These are phyloP conservation scores for Zychaea mexicana DNA, from an alignment of 371 early-diverging fungal genomes.

Conservation along the genomic window DNA sequence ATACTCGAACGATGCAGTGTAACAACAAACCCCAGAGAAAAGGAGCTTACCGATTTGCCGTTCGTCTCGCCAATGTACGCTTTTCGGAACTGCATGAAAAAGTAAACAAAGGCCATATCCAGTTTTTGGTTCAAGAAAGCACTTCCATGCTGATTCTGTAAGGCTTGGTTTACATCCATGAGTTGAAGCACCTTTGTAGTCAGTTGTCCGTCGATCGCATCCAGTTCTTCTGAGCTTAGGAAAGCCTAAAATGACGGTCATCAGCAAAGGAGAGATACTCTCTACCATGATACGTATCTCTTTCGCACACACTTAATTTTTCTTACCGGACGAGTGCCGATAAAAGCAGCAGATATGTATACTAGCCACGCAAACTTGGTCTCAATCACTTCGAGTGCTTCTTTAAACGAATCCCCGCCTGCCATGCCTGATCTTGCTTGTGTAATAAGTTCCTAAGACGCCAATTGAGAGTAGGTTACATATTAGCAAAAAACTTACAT, in stretches of 20 bases:
- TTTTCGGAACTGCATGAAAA: constrained; percentile 76
- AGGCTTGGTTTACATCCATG: constrained; percentile 55
- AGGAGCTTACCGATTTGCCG: constrained; percentile 34
- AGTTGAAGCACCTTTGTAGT: constrained; percentile 61
- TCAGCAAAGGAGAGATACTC: background rate
- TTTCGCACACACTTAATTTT: too few species aligned
- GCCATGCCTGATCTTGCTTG: constrained; percentile 31
- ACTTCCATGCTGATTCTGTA: constrained; percentile 44
- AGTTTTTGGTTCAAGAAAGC: constrained; percentile 57
- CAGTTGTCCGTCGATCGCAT: constrained; percentile 67
- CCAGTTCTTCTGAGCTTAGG: constrained; percentile 64
- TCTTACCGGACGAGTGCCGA: constrained; percentile 68
- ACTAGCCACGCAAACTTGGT: constrained; percentile 83
- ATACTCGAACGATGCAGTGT: background rate
- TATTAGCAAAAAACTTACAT: background rate
- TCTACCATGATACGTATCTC: background rate
- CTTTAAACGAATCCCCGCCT: constrained; percentile 39
- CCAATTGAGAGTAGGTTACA: background rate
- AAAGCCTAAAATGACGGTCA: constrained; percentile 43
- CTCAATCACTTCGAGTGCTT: constrained; percentile 58
- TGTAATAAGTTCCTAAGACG: constrained; percentile 31
- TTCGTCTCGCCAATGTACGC: constrained; percentile 70
- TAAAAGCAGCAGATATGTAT: constrained; percentile 73
- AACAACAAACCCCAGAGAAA: too few species aligned
- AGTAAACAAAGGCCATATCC: constrained; percentile 78